Conservation (phyloP, 2,329 filamentous ascomycete species). For the Monosporascus sp. region DNA sequence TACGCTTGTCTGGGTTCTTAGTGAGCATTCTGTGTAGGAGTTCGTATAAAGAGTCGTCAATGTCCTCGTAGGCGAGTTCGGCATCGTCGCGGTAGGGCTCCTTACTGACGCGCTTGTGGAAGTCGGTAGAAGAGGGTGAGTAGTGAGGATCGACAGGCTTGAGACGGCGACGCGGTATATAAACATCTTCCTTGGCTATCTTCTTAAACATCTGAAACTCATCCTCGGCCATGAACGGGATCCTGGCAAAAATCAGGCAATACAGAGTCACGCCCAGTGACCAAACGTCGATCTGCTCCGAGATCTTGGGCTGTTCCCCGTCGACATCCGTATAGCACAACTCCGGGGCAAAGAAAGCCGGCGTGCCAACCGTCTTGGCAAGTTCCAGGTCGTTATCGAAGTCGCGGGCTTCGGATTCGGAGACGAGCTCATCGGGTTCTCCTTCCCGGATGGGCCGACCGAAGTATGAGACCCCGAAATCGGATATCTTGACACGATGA, state of each 20-base stretch:
- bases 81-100: constrained; percentile 70
- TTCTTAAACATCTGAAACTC: constrained; percentile 88
- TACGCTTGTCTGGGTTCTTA: constrained; percentile 85
- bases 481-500: constrained; percentile 91
- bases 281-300: constrained; percentile 95
- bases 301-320: constrained; percentile 68
- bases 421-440: constrained; percentile 67
- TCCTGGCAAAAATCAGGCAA: constrained; percentile 87
- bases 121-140: constrained; percentile 47
- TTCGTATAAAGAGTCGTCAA: constrained; percentile 75
- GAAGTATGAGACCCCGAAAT: constrained; percentile 97
- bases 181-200: constrained; percentile 88
- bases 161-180: constrained; percentile 78
- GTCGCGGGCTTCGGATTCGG: constrained; percentile 78
- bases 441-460: constrained; percentile 81
- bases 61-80: constrained; percentile 76
- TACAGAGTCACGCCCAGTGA: constrained; percentile 94
- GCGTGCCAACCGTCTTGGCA: constrained; percentile 97
- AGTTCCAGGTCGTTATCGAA: constrained; percentile 91
- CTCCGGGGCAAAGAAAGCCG: constrained; percentile 95
- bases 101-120: constrained; percentile 52
- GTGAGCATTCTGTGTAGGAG: constrained; percentile 72
- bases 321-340: constrained; percentile 82
- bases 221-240: constrained; percentile 88
- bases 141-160: constrained; percentile 63